Percentiles rank a stretch among this genome's conserved stretches.
Evolutionary conservation across 305 asterid species (phyloP).

Genomic region (Fraxinus sp.): DNA sequence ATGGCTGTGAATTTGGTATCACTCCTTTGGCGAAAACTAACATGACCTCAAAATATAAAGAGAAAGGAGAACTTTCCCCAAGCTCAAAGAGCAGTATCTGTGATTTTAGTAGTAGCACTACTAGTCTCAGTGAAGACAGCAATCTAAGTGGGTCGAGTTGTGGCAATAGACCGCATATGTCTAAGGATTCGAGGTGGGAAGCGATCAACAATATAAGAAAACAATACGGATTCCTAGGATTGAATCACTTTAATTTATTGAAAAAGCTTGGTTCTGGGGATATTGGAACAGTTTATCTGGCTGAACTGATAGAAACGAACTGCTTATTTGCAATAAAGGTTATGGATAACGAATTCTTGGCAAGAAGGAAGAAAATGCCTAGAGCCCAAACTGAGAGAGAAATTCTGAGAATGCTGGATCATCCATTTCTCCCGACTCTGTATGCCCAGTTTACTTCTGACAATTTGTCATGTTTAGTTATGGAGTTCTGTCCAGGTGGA

Average conservation of each 20-base stretch:
- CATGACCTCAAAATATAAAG: slow-evolving; percentile 40
- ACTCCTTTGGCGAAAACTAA: slow-evolving; percentile 33
- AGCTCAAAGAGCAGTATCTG: slow-evolving; percentile 89
- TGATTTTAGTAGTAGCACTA: slow-evolving; percentile 78
- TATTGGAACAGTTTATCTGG: slow-evolving; percentile 88
- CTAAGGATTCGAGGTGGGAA: slow-evolving; percentile 76
- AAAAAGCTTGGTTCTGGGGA: slow-evolving; percentile 93
- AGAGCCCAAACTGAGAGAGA: slow-evolving; percentile 94
- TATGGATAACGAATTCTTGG: slow-evolving; percentile 87
- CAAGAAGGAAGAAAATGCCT: slow-evolving; percentile 65
- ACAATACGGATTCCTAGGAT: slow-evolving; percentile 62
- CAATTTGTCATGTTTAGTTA: slow-evolving; percentile 76
- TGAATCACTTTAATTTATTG: slow-evolving; percentile 75
- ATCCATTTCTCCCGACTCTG: slow-evolving; percentile 91
- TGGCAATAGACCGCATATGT: slow-evolving; percentile 84
- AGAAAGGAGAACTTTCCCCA: slow-evolving; percentile 71
- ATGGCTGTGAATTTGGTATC: slow-evolving; percentile 33
- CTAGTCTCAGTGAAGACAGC: slow-evolving; percentile 79
- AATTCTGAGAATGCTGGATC: slow-evolving; percentile 83
- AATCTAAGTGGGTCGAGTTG: slow-evolving; percentile 54
- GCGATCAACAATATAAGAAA: slow-evolving; percentile 54
- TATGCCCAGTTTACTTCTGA: slow-evolving; percentile 84
- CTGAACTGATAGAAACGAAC: slow-evolving; percentile 67
- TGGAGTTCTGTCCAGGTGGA: slow-evolving; percentile 96
- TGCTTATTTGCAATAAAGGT: slow-evolving; percentile 86